phyloP scores from a whole-genome alignment of 2,329 filamentous ascomycete genomes.

The Neonectria magnoliae region DNA sequence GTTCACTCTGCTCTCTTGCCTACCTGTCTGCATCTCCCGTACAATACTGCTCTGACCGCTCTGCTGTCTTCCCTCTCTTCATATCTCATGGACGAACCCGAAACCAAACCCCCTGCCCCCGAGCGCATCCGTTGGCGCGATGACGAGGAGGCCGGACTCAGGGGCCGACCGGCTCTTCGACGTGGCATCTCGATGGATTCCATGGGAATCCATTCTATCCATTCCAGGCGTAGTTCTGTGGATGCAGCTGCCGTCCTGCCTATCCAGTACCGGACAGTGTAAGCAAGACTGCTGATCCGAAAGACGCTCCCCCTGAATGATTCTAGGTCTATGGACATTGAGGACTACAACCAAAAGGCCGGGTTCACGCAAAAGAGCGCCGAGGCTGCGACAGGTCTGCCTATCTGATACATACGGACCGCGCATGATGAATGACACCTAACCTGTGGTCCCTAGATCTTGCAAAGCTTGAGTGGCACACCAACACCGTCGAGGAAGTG shows the following conservation, averaged over 20 bases:
- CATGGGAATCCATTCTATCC: conserved; percentile 24
- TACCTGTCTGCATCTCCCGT: neutral
- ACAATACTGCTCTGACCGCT: neutral
- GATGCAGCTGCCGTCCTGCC: conserved; percentile 30
- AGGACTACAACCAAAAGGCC: conserved; percentile 29
- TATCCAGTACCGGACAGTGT: conserved; percentile 35
- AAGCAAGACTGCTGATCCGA: conserved; percentile 7
- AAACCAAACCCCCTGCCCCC: conserved; percentile 24
- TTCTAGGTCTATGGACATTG: conserved; percentile 34
- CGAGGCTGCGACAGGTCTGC: conserved; percentile 23
- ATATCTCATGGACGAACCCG: conserved; percentile 27
- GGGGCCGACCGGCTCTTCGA: conserved; percentile 23
- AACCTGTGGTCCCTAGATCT: conserved; percentile 21
- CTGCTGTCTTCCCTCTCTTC: neutral
- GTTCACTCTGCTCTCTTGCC: conserved; percentile 16
- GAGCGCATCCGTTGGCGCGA: conserved; percentile 34
- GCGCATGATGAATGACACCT: neutral
- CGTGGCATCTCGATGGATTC: conserved; percentile 30
- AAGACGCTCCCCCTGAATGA: conserved; percentile 12
- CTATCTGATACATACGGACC: neutral
- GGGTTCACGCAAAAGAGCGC: conserved; percentile 20
- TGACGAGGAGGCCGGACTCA: conserved; percentile 31
- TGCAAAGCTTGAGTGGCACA: conserved; percentile 35
- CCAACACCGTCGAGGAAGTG: conserved; percentile 27
- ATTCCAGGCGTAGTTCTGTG: conserved; percentile 25